Percentiles rank a stretch among this genome's conserved stretches.
Conservation (phyloP, 2,329 filamentous ascomycete genomes). For the Colletotrichum sp. region DNA sequence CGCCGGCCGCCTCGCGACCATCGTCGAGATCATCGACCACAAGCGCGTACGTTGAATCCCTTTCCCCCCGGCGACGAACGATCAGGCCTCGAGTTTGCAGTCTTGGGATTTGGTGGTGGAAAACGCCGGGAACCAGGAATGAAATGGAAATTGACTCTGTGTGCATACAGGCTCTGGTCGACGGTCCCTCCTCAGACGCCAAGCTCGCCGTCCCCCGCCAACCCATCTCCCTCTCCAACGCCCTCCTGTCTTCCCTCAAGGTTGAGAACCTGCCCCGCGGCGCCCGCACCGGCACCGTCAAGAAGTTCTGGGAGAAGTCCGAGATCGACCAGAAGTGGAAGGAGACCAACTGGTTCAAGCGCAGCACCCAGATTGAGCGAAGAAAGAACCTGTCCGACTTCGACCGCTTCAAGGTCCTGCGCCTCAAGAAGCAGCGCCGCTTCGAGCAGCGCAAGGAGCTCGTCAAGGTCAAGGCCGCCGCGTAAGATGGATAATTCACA, state of each 20-base stretch:
- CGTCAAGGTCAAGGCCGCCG: constrained; percentile 87
- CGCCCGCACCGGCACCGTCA: constrained; percentile 81
- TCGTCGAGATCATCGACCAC: constrained; percentile 99
- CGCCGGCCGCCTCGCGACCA: constrained; percentile 86
- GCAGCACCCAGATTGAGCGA: constrained; percentile 82
- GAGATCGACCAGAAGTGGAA: constrained; percentile 95
- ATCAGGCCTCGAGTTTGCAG: background rate
- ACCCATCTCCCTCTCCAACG: constrained; percentile 78
- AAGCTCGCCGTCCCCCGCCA: constrained; percentile 86
- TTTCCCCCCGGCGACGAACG: background rate
- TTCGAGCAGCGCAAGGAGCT: constrained; percentile 98
- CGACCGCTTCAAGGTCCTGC: constrained; percentile 99
- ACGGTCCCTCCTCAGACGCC: constrained; percentile 86
- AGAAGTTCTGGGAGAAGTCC: constrained; percentile 88
- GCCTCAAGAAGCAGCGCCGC: constrained; percentile 98
- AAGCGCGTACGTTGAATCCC: constrained; percentile 84
- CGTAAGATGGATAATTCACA: constrained; percentile 53
- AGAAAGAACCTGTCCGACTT: constrained; percentile 96
- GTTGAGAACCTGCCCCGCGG: constrained; percentile 86
- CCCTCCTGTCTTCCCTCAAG: constrained; percentile 88
- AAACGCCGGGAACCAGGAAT: background rate
- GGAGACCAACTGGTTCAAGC: constrained; percentile 93
- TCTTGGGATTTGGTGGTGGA: background rate
- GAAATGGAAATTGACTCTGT: background rate
- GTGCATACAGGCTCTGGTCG: constrained; percentile 82